Conservation (phyloP, 768 basidiomycete genomes). For the Asterophora lycoperdoides region DNA sequence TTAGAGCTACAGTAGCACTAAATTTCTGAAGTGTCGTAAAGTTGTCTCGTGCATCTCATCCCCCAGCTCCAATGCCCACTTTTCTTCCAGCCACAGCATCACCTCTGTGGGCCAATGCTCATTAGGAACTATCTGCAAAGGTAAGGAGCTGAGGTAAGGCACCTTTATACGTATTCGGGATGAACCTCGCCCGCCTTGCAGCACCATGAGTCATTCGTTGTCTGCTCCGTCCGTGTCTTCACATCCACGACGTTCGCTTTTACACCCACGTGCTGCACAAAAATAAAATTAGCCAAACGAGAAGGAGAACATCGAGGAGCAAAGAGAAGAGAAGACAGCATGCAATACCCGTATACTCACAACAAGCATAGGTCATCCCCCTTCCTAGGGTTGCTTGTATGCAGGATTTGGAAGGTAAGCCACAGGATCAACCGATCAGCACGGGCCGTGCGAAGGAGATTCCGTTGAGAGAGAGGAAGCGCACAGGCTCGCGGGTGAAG, state of each 20-base stretch:
- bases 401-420: conserved; percentile 64
- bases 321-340: conserved; percentile 10
- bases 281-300: background rate
- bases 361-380: conserved; percentile 49
- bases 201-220: conserved; percentile 73
- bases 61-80: conserved; percentile 66
- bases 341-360: too few species aligned
- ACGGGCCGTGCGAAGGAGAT: conserved; percentile 80
- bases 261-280: conserved; percentile 61
- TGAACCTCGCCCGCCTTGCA: conserved; percentile 41
- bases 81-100: conserved; percentile 82
- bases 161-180: conserved; percentile 73
- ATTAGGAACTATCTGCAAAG: background rate
- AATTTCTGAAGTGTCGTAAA: too few species aligned
- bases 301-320: background rate
- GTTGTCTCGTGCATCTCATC: conserved; percentile 45
- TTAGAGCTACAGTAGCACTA: too few species aligned
- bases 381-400: conserved; percentile 38
- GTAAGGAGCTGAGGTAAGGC: conserved; percentile 18
- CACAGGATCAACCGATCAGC: conserved; percentile 77
- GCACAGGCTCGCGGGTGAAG: conserved; percentile 61
- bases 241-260: conserved; percentile 70
- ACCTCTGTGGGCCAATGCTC: conserved; percentile 47
- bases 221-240: conserved; percentile 56
- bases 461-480: conserved; percentile 74